Conservation (phyloP, 192 early-diverging fungal genomes). For the Backusella psychrophila region DNA sequence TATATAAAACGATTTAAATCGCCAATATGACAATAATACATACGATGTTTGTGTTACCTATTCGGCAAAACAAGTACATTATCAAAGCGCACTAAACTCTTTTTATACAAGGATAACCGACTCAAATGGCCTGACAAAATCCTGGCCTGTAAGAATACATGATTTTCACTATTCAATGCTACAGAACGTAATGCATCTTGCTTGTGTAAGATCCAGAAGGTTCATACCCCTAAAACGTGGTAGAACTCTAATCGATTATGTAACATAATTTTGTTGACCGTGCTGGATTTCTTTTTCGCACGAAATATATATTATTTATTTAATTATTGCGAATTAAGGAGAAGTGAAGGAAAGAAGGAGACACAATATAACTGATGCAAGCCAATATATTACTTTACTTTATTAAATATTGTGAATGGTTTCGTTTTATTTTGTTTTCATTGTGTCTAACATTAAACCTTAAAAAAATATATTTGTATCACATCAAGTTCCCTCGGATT, state of each 20-base stretch:
- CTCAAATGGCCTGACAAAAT: conserved; percentile 7
- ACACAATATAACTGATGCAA: neutral
- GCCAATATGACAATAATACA: conserved; percentile 6
- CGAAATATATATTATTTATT: neutral
- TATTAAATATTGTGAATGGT: neutral
- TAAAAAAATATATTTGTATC: neutral
- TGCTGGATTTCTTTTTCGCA: neutral
- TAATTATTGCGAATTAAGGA: neutral
- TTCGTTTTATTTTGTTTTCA: conserved; percentile 8
- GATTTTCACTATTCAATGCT: neutral
- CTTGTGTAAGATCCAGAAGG: conserved; percentile 9
- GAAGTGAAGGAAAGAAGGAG: neutral
- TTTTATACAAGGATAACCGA: neutral
- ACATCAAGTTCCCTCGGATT: conserved; percentile 1
- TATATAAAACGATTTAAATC: conserved; percentile 3
- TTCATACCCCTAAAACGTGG: conserved; percentile 1
- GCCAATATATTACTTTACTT: conserved; percentile 2
- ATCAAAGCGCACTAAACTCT: conserved; percentile 1
- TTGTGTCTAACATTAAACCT: conserved; percentile 8
- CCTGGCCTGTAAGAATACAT: neutral
- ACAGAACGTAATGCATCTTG: conserved; percentile 2
- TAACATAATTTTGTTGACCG: neutral
- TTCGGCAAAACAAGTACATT: conserved; percentile 6
- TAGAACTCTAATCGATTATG: neutral
- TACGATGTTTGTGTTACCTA: neutral